A percentile compares a stretch with the other conserved stretches of the same genome.
These are phyloP conservation scores for Rhodotorula paludigena DNA, from an alignment of 768 basidiomycete genomes.

Conservation along the genomic window DNA sequence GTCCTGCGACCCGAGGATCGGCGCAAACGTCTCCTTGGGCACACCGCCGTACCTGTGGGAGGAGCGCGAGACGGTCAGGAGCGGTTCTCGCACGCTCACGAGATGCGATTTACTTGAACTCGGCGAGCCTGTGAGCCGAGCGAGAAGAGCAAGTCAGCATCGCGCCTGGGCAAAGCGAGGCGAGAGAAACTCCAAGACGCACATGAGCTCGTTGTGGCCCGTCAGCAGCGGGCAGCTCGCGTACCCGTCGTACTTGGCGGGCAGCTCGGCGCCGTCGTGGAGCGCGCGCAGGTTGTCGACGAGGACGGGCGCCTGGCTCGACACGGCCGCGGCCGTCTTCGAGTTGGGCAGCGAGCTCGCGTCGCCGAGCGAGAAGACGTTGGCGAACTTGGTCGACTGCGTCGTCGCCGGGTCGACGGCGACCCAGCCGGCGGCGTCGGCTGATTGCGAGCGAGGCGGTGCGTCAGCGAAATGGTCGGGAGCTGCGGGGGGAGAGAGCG, in stretches of 20 bases:
- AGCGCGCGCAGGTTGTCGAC: conserved; percentile 78
- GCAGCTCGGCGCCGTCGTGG: conserved; percentile 64
- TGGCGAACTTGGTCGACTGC: conserved; percentile 74
- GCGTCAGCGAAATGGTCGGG: background rate
- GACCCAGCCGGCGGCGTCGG: conserved; percentile 83
- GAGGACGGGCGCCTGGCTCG: conserved; percentile 81
- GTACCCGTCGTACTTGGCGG: conserved; percentile 65
- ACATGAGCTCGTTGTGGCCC: conserved; percentile 51
- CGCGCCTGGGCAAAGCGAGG: background rate
- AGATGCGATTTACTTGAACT: too few species aligned
- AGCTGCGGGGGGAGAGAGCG: background rate
- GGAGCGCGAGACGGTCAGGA: too few species aligned
- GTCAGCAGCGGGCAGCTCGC: conserved; percentile 60
- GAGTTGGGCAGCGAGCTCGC: conserved; percentile 86
- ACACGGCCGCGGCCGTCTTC: conserved; percentile 93
- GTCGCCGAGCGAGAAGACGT: conserved; percentile 89
- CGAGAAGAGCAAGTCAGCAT: background rate
- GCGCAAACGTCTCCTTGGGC: conserved; percentile 78
- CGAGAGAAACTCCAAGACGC: background rate
- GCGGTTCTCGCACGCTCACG: too few species aligned
- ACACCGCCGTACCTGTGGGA: conserved; percentile 77
- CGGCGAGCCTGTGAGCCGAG: conserved; percentile 69
- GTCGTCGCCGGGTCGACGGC: conserved; percentile 74
- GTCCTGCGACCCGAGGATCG: conserved; percentile 52
- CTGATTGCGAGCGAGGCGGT: conserved; percentile 11